Conservation (phyloP, 2,329 filamentous ascomycete genomes). For the Colletotrichum sidae region DNA sequence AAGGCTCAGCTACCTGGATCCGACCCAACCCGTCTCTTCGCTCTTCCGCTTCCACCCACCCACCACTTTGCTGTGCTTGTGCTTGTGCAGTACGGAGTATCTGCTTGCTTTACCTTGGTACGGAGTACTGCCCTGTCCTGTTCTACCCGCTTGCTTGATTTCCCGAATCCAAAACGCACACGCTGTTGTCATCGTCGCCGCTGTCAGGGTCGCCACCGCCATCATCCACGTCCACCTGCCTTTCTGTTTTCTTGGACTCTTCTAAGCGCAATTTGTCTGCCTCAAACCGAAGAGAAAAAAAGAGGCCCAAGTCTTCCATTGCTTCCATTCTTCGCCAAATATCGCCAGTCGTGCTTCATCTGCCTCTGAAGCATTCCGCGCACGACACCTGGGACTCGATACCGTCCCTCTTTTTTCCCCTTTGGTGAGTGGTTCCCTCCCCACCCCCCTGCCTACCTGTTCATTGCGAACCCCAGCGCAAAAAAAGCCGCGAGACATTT, state of each 20-base stretch:
- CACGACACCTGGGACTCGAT: constrained; percentile 20
- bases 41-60: constrained; percentile 28
- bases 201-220: constrained; percentile 12
- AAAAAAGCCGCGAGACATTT: constrained; percentile 39
- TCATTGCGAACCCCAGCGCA: constrained; percentile 34
- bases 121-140: neutral
- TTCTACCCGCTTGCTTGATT: constrained; percentile 2
- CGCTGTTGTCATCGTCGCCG: constrained; percentile 21
- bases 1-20: neutral
- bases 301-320: neutral
- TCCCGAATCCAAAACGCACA: constrained; percentile 27
- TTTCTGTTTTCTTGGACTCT: too few species aligned
- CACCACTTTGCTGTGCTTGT: neutral
- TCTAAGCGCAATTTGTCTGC: too few species aligned
- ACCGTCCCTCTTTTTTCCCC: constrained; percentile 35
- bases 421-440: constrained; percentile 36
- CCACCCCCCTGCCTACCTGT: constrained; percentile 17
- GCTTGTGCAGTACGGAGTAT: too few species aligned
- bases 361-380: constrained; percentile 17
- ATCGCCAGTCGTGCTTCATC: constrained; percentile 1
- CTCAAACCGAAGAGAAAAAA: neutral
- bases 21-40: constrained; percentile 34
- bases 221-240: neutral
- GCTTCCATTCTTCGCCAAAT: neutral
- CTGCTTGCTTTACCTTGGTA: too few species aligned